phyloP scores from a whole-genome alignment of 495 filamentous ascomycete genomes.

The Hapsidospora chrysogenum region DNA sequence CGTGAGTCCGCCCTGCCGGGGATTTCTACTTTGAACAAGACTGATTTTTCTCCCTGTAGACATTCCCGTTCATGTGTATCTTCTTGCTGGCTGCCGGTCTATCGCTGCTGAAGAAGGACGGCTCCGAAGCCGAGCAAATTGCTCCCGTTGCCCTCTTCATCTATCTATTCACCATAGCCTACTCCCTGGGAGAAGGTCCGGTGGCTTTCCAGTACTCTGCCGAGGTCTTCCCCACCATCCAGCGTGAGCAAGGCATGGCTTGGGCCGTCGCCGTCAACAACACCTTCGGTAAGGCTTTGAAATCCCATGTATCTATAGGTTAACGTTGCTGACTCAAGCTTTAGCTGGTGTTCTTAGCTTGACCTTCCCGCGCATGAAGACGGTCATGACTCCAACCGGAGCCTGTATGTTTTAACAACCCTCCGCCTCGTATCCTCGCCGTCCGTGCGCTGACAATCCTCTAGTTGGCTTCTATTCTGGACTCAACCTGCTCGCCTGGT shows the following conservation, averaged over 20 bases:
- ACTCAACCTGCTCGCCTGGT: constrained; percentile 39
- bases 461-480: constrained; percentile 41
- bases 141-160: constrained; percentile 32
- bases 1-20: background rate
- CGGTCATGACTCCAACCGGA: constrained; percentile 34
- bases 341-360: constrained; percentile 36
- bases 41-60: constrained; percentile 37
- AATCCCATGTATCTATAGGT: constrained; percentile 6
- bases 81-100: constrained; percentile 36
- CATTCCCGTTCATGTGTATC: constrained; percentile 36
- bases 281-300: no score
- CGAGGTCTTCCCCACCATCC: constrained; percentile 38
- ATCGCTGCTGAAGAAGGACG: constrained; percentile 28
- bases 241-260: constrained; percentile 29
- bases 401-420: no score
- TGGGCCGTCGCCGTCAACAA: constrained; percentile 31
- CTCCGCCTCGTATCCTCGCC: no score
- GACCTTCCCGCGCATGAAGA: constrained; percentile 34
- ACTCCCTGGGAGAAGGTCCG: constrained; percentile 39
- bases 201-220: constrained; percentile 43
- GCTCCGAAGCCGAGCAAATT: constrained; percentile 13
- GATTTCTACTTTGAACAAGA: no score
- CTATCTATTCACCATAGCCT: constrained; percentile 34
- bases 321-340: constrained; percentile 3
- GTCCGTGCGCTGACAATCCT: constrained; percentile 1